These are phyloP conservation scores for Cardamine chenopodiifolia DNA, from an alignment of 345 rosid genomes.

Conservation along the genomic window DNA sequence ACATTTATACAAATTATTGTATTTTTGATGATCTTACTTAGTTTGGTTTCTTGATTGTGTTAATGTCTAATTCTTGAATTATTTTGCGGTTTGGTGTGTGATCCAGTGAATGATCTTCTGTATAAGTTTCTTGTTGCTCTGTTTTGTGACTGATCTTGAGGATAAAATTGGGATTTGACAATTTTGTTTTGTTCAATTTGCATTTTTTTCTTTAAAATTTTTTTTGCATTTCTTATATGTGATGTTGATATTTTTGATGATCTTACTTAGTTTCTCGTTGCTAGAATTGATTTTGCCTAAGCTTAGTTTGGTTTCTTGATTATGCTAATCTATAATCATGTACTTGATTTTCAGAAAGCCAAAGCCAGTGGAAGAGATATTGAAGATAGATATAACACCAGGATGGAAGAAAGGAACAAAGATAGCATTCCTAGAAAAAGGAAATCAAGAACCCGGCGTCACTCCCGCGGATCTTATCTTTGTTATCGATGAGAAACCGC, in stretches of 20 bases:
- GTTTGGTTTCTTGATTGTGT: not conserved
- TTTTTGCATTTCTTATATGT: too few relatives aligned
- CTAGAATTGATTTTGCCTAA: not conserved
- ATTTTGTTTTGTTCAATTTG: not conserved
- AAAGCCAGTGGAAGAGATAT: constrained; percentile 64
- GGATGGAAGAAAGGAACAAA: constrained; percentile 93
- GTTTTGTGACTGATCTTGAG: not conserved
- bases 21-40: not conserved
- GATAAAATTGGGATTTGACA: not conserved
- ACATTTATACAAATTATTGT: not conserved
- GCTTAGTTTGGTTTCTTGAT: not conserved
- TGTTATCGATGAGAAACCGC: constrained; percentile 76
- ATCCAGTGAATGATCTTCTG: not conserved
- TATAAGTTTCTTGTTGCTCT: constrained; percentile 7
- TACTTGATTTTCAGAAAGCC: constrained; percentile 48
- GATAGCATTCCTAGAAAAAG: constrained; percentile 81
- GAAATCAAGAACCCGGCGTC: constrained; percentile 65
- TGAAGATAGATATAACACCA: constrained; percentile 69
- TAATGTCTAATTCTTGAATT: not conserved
- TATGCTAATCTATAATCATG: not conserved
- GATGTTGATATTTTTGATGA: not conserved
- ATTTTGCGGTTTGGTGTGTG: not conserved
- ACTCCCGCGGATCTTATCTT: constrained; percentile 72
- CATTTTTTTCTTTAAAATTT: too few relatives aligned
- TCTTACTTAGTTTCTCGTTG: not conserved